Conservation (phyloP, 2,329 filamentous ascomycete genomes). For the Nemania diffusa region DNA sequence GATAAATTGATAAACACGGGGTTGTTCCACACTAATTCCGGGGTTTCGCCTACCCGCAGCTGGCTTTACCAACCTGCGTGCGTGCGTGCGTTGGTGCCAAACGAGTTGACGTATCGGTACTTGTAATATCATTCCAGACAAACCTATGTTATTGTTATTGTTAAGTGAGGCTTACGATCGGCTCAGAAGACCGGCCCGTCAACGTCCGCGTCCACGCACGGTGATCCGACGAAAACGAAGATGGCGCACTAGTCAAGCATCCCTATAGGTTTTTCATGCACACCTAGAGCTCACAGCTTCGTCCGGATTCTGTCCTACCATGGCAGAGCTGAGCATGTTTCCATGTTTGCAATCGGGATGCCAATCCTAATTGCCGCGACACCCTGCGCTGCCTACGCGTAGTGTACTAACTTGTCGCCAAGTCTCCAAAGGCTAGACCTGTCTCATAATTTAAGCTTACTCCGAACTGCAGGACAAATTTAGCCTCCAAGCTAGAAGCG, state of each 20-base stretch:
- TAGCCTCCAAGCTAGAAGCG: constrained; percentile 24
- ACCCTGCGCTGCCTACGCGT: neutral
- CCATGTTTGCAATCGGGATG: neutral
- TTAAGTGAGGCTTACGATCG: neutral
- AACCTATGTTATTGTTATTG: neutral
- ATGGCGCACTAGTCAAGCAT: neutral
- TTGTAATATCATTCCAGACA: neutral
- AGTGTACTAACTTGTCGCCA: constrained; percentile 14
- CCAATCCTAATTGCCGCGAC: constrained; percentile 11
- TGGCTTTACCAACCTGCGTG: too few species aligned
- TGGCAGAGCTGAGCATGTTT: neutral
- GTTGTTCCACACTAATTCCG: too few species aligned
- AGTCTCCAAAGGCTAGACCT: constrained; percentile 3
- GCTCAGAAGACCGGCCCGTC: neutral
- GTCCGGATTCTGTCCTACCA: neutral
- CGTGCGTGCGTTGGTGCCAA: too few species aligned
- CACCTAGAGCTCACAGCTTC: neutral
- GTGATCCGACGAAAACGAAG: neutral
- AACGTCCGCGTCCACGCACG: neutral
- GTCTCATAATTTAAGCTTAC: constrained; percentile 31
- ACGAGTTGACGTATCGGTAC: neutral
- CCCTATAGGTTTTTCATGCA: neutral
- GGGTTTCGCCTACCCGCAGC: too few species aligned
- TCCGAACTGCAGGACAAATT: constrained; percentile 17
- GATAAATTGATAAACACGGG: too few species aligned